A percentile compares a stretch with the other conserved stretches of the same genome.
Evolutionary conservation across 2,329 filamentous ascomycete genomes (phyloP).

Genomic region (Colletotrichum orbiculare): DNA sequence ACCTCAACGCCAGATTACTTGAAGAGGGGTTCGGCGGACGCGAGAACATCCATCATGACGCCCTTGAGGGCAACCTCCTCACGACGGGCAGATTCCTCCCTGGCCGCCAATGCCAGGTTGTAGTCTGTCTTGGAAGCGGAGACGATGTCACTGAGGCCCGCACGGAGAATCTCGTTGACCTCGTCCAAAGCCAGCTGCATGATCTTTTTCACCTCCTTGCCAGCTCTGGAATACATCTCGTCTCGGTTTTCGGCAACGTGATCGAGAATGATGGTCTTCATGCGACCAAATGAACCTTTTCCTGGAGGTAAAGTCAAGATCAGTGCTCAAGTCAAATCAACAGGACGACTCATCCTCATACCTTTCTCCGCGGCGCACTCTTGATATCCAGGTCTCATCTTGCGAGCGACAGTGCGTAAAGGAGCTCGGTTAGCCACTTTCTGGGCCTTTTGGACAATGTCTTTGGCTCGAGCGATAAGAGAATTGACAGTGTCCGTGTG

Average conservation of each 20-base stretch:
- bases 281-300: neutral
- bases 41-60: constrained; percentile 3
- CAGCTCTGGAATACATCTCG: neutral
- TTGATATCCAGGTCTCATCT: constrained; percentile 4
- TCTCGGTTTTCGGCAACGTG: neutral
- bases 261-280: neutral
- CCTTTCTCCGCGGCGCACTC: neutral
- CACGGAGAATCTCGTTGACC: neutral
- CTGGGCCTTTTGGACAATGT: neutral
- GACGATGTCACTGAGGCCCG: neutral
- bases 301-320: neutral
- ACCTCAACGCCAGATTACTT: neutral
- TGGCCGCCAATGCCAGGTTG: constrained; percentile 7
- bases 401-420: neutral
- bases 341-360: neutral
- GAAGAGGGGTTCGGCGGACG: neutral
- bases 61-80: neutral
- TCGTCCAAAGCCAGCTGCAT: neutral
- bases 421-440: constrained; percentile 12
- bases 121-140: constrained; percentile 11
- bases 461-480: neutral
- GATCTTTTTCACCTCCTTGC: neutral
- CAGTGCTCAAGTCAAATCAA: neutral
- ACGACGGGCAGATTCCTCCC: neutral
- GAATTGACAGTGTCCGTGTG: too few species aligned